Conservation (phyloP, 305 asterid genomes). For the Caryopteris hybrid region DNA sequence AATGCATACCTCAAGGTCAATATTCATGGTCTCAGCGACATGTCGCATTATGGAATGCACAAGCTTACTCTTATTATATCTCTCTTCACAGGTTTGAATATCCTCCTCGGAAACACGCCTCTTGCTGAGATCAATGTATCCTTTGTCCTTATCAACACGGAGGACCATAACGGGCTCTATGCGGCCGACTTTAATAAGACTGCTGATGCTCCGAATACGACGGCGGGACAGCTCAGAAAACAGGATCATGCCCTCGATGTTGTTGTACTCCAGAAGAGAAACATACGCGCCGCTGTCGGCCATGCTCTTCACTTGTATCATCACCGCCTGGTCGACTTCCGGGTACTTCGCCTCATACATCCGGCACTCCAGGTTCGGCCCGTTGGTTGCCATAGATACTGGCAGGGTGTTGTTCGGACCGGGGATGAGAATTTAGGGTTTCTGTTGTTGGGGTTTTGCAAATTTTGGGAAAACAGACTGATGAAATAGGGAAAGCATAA, state of each 20-base stretch:
- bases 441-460: background rate
- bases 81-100: constrained; percentile 80
- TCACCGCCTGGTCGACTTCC: constrained; percentile 92
- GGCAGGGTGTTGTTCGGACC: too few relatives aligned
- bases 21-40: constrained; percentile 83
- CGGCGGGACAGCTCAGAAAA: constrained; percentile 99
- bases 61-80: constrained; percentile 93
- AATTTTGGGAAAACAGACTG: background rate
- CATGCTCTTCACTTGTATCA: constrained; percentile 98
- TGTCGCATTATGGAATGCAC: constrained; percentile 98
- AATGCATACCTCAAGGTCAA: constrained; percentile 70
- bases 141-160: constrained; percentile 92
- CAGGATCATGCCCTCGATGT: constrained; percentile 94
- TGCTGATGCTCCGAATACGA: constrained; percentile 92
- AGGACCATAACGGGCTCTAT: constrained; percentile 98
- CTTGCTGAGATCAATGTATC: constrained; percentile 93
- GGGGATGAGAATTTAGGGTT: too few relatives aligned
- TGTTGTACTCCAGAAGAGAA: constrained; percentile 84
- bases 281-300: constrained; percentile 98
- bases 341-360: constrained; percentile 97
- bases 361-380: constrained; percentile 88
- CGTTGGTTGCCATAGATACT: background rate
- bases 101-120: constrained; percentile 98
- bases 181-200: constrained; percentile 89
- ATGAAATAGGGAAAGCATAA: background rate